A percentile compares a stretch with the other conserved stretches of the same genome.
Evolutionary conservation across 495 filamentous ascomycete genomes (phyloP).

Genomic region (Aspergillus haitiensis): DNA sequence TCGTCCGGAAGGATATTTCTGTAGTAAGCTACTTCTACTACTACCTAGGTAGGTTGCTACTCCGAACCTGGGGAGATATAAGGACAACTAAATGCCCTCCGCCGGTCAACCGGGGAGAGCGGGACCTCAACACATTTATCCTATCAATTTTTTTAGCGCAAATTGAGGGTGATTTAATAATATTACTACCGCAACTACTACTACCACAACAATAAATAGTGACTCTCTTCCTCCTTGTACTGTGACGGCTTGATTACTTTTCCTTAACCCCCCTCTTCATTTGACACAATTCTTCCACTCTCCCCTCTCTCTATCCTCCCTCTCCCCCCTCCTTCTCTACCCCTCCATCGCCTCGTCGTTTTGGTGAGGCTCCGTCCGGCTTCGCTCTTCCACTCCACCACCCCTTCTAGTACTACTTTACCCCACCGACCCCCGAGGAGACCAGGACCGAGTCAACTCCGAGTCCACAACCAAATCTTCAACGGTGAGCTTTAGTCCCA

Average conservation of each 20-base stretch:
- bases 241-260: too few relatives aligned
- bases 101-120: slow-evolving; percentile 23
- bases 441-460: slow-evolving; percentile 12
- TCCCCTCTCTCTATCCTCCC: slow-evolving; percentile 12
- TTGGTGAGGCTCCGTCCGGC: background rate
- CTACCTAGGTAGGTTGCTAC: background rate
- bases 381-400: slow-evolving; percentile 9
- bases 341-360: slow-evolving; percentile 4
- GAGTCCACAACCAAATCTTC: slow-evolving; percentile 8
- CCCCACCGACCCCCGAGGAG: slow-evolving; percentile 5
- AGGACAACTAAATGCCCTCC: slow-evolving; percentile 17
- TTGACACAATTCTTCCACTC: slow-evolving; percentile 8
- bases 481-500: slow-evolving; percentile 24
- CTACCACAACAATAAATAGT: background rate
- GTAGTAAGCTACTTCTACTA: background rate
- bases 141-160: slow-evolving; percentile 13
- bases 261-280: slow-evolving; percentile 14
- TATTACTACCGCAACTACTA: slow-evolving; percentile 2
- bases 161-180: slow-evolving; percentile 4
- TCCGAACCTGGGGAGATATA: slow-evolving; percentile 6
- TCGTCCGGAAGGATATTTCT: slow-evolving; percentile 17
- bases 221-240: background rate
- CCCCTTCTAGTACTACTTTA: too few relatives aligned
- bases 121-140: slow-evolving; percentile 26
- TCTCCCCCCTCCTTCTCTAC: slow-evolving; percentile 9